Evolutionary conservation across 768 basidiomycete species (phyloP).

Genomic region (Macrolepiota dolichaula): DNA sequence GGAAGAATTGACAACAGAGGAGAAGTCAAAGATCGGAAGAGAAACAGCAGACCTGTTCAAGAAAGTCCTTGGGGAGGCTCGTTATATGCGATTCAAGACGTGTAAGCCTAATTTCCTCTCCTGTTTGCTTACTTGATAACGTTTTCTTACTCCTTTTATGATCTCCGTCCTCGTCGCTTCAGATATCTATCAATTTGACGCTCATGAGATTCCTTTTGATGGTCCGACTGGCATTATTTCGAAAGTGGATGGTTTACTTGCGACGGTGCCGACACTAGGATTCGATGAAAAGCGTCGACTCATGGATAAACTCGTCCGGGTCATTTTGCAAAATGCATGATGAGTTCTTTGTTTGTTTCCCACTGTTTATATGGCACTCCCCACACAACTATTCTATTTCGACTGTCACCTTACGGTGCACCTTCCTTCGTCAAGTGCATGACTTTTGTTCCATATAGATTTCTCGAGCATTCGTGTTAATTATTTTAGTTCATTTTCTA

Average conservation of each 20-base stretch:
- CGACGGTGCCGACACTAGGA: constrained; percentile 40
- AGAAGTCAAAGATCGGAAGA: constrained; percentile 35
- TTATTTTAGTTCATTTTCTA: background rate
- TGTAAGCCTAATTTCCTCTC: constrained; percentile 43
- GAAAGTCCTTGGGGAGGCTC: constrained; percentile 40
- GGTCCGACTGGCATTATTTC: constrained; percentile 68
- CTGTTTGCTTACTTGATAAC: background rate
- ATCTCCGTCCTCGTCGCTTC: constrained; percentile 4
- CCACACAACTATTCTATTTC: background rate
- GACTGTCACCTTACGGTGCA: background rate
- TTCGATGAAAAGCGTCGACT: constrained; percentile 48
- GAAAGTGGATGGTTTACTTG: constrained; percentile 59
- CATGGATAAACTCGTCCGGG: constrained; percentile 56
- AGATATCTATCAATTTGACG: constrained; percentile 78
- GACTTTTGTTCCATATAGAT: background rate
- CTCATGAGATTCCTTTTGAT: constrained; percentile 70
- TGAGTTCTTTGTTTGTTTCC: background rate
- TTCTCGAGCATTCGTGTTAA: background rate
- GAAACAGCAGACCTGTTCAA: constrained; percentile 48
- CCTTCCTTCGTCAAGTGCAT: background rate
- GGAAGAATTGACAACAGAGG: constrained; percentile 18
- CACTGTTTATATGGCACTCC: background rate
- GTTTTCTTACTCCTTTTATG: background rate
- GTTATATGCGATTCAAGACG: constrained; percentile 53
- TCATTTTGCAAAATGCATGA: constrained; percentile 53